Percentiles rank a stretch among this genome's conserved stretches.
Conservation (phyloP, 2,329 filamentous ascomycete species). For the Phaeoacremonium minimum region DNA sequence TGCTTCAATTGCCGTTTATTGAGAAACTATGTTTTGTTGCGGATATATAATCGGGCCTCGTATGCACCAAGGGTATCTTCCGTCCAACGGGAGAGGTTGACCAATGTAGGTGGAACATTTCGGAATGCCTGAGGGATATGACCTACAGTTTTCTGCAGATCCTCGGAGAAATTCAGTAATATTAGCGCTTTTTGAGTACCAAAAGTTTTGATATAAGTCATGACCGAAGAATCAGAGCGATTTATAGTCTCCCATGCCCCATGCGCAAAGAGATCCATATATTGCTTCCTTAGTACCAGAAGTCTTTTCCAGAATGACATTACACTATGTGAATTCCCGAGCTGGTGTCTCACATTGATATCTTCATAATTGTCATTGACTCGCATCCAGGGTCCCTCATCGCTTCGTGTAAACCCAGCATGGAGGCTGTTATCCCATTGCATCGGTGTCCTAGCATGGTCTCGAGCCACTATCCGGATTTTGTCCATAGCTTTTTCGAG, state of each 20-base stretch:
- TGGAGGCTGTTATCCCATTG: conserved; percentile 55
- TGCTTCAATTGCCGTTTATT: no score
- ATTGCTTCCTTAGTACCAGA: conserved; percentile 48
- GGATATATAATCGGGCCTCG: no score
- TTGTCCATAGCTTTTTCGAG: conserved; percentile 43
- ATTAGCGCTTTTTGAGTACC: conserved; percentile 22
- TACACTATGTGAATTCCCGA: conserved; percentile 38
- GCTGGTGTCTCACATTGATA: conserved; percentile 52
- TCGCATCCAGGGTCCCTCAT: conserved; percentile 52
- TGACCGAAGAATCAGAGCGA: conserved; percentile 36
- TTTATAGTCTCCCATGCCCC: conserved; percentile 52
- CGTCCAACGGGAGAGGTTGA: no score
- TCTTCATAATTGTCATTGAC: conserved; percentile 51
- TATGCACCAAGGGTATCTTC: no score
- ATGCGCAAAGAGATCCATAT: conserved; percentile 56
- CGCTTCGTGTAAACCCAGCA: conserved; percentile 56
- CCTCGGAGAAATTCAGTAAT: conserved; percentile 36
- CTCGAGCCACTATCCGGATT: conserved; percentile 56
- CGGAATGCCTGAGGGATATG: no score
- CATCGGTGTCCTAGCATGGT: conserved; percentile 65
- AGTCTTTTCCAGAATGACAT: conserved; percentile 58
- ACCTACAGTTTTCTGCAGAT: conserved; percentile 27
- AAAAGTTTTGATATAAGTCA: conserved; percentile 36
- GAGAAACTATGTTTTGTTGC: no score
- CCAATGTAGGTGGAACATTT: no score